Evolutionary conservation across 441 rosid genomes (phyloP), one percentile per base, ranked within the genome.

Genomic region (Eutrema salsugineum): DNA sequence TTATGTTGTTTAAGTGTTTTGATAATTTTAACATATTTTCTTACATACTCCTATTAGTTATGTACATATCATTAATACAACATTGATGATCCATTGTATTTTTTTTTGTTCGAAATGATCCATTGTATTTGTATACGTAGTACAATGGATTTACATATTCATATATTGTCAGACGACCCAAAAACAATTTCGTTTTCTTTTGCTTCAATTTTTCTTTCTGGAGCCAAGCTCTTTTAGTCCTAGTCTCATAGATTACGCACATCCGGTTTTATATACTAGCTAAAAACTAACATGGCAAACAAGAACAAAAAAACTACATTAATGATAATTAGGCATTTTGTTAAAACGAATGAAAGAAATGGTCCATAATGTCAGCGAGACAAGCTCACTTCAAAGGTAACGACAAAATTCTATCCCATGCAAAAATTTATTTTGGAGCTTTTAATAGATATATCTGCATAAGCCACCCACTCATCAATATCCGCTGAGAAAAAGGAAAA

Each of bases 401-500:
- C 73, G 73, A 73, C 78, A 73, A 73, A 73, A 32, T 48, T 32
- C 19, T 71, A 42, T 62, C 75, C 67, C 67, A 48, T 48, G 66
- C 60, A 59, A 49, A 36, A 39, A 11, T 11, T 58, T 11, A 53
- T 11, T 53, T 50, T 50, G 35, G 27, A 40, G 61, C 68, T 49
- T 60, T 71, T 14, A 61, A 50, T 61, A 30, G 46, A 6, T 71
- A 32, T 54, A 67, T 43, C 71, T 54, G 63, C 71, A 67, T 40
- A 54, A 54, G 63, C 43, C 43, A 67, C 63, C 53, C 33, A 55
- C 63, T 42, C 63, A 68, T 57, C 42, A 57, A 30, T 55, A 55
- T 68, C 72, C 39, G 20, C 51, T 40, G 32, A 42, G 43, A 67
- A 30, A 30, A 35, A 1, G 6, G 1, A 48, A 33, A 63, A 28